Evolutionary conservation across 495 filamentous ascomycete species (phyloP), one percentile per base, ranked within the genome.

Genomic region (Bacidia gigantensis): DNA sequence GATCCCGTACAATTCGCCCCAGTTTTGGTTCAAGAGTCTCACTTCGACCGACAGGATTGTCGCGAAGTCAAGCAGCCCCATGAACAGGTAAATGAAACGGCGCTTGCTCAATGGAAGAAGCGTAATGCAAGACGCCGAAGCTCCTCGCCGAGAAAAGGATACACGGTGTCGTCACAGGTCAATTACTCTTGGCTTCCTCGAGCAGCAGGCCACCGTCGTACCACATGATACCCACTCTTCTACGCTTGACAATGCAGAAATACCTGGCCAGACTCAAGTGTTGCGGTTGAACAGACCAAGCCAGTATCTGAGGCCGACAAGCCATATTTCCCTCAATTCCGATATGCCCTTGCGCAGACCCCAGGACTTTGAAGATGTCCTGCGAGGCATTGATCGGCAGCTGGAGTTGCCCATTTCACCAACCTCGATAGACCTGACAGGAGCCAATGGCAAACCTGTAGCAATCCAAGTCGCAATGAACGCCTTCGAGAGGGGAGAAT

Each of bases 301-400:
- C 14, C 5, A 17, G n/a, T 35, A 35, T 35, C 29, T 35, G 7
- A 35, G 29, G 14, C 29, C 29, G 5, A 35, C 14, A 14, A 35
- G 29, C 29, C 14, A 35, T 14, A 35, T 35, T 5, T 35, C 29
- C 29, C 7, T 35, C 29, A 14, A 5, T 35, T 35, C 29, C 29
- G 29, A 35, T 5, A 35, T 5, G 29, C 29, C 29, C 14, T 14
- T 35, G 7, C 29, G 14, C 14, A 35, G 29, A 14, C 7, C 14
- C 14, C 14, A 5, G 14, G 29, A 35, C 14, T 35, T 35, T 14
- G 29, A 35, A 35, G 29, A 35, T 35, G 29, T 35, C 47, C 18
- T 50, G 47, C 47, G 25, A 35, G 25, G 26, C 24, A 50, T 50
- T 35, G 29, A 38, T 38, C 29, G 47, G 11, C 47, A 25, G 22